Conservation (phyloP, 2,329 filamentous ascomycete genomes). For the Teratosphaeria epicoccoides region DNA sequence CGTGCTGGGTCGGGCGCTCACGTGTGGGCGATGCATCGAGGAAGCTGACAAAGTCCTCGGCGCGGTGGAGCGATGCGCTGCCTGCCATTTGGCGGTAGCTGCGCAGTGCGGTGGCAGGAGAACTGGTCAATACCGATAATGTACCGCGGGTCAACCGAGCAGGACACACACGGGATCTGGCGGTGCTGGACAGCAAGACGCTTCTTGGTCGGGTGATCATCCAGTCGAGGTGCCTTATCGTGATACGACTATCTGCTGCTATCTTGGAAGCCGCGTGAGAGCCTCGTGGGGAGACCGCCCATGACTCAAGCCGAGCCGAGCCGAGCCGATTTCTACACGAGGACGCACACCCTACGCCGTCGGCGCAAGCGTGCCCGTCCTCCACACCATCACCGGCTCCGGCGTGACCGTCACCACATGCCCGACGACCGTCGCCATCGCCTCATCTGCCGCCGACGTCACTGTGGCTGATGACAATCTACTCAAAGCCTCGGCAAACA, state of each 20-base stretch:
- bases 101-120: not conserved
- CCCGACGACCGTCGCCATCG: not conserved
- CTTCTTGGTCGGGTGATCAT: too few species aligned
- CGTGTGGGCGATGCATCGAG: conserved; percentile 90
- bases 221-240: too few species aligned
- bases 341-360: too few species aligned
- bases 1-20: conserved; percentile 36
- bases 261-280: too few species aligned
- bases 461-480: too few species aligned
- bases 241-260: too few species aligned
- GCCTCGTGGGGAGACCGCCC: too few species aligned
- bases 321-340: too few species aligned
- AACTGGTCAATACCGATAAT: not conserved
- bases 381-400: conserved; percentile 2
- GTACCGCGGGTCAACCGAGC: too few species aligned
- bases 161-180: too few species aligned
- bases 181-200: too few species aligned
- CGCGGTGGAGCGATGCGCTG: conserved; percentile 37
- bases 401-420: conserved; percentile 4
- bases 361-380: conserved; percentile 2
- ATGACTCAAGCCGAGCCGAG: too few species aligned
- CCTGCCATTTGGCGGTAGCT: conserved; percentile 18
- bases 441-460: not conserved
- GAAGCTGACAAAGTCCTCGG: conserved; percentile 81
- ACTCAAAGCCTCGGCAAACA: not conserved